Evolutionary conservation across 1,284 basidiomycete species (phyloP).

Genomic region (Ceratobasidium sp.): DNA sequence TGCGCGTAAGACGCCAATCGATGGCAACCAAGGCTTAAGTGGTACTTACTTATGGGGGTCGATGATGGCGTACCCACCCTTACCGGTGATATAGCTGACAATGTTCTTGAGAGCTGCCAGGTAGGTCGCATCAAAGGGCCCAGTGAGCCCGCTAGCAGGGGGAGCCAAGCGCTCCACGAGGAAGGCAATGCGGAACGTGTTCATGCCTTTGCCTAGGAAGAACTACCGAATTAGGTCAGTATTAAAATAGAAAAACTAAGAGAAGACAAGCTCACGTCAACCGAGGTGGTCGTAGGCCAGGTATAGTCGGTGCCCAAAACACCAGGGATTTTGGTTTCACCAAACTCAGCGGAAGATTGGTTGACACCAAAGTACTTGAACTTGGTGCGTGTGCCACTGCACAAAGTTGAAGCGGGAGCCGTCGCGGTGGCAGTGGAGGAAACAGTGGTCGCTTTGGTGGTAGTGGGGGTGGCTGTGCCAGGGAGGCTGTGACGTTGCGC

Average conservation of each 20-base stretch:
- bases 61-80: constrained; percentile 69
- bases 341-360: constrained; percentile 72
- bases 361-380: constrained; percentile 76
- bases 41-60: constrained; percentile 63
- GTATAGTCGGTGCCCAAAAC: constrained; percentile 57
- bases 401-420: constrained; percentile 43
- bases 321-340: constrained; percentile 54
- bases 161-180: constrained; percentile 69
- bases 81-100: constrained; percentile 71
- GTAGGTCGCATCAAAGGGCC: constrained; percentile 61
- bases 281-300: constrained; percentile 64
- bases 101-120: constrained; percentile 66
- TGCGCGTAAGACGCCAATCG: constrained; percentile 1
- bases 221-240: constrained; percentile 55
- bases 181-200: constrained; percentile 75
- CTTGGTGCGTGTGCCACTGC: constrained; percentile 61
- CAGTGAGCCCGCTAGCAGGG: constrained; percentile 56
- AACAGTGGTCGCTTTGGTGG: no score
- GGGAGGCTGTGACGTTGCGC: no score
- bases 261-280: constrained; percentile 58
- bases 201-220: constrained; percentile 70
- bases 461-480: no score
- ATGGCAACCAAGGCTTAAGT: neutral
- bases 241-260: constrained; percentile 6
- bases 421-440: constrained; percentile 36